These are phyloP conservation scores for Scopulariopsis brevicaulis DNA, from an alignment of 2,329 filamentous ascomycete species.

Conservation along the genomic window DNA sequence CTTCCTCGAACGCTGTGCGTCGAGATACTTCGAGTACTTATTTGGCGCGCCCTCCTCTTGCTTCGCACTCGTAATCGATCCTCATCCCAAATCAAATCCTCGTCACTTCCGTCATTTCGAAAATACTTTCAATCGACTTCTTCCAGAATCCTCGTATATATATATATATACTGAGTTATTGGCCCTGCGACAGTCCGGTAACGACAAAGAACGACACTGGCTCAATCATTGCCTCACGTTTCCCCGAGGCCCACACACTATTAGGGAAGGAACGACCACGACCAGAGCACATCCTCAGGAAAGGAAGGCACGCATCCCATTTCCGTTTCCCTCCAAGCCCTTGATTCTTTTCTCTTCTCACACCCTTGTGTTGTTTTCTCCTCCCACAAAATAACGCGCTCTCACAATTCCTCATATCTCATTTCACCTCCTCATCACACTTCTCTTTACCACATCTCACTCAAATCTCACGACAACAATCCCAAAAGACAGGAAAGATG, in stretches of 20 bases:
- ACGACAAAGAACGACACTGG: neutral
- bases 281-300: neutral
- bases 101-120: neutral
- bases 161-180: neutral
- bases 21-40: neutral
- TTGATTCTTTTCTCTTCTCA: neutral
- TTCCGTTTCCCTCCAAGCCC: neutral
- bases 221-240: neutral
- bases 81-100: neutral
- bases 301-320: neutral
- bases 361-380: neutral
- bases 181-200: neutral
- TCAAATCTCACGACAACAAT: neutral
- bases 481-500: constrained; percentile 1
- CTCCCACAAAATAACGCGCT: neutral
- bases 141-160: neutral
- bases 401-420: neutral
- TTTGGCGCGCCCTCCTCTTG: neutral
- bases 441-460: neutral
- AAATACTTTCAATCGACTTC: neutral
- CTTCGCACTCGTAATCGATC: neutral
- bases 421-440: neutral
- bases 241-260: neutral
- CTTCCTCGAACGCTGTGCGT: neutral
- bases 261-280: neutral